Conservation (phyloP, 257 asterid species). For the Nicotiana otophora region DNA sequence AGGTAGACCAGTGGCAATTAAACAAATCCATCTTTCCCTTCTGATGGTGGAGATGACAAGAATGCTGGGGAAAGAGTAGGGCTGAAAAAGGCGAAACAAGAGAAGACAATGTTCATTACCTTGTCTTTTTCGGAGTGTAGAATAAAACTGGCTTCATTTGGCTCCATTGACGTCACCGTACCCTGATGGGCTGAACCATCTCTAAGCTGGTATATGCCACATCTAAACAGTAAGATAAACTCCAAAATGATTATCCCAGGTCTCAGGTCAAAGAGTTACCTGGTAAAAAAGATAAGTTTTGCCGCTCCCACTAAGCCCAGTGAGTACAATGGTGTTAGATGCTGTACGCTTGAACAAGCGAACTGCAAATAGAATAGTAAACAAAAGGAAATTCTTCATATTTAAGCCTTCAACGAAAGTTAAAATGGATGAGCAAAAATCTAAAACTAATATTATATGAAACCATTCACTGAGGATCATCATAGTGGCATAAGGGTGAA, state of each 20-base stretch:
- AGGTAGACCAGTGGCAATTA: neutral
- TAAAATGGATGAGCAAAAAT: neutral
- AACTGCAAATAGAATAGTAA: neutral
- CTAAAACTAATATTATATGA: neutral
- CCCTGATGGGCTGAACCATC: conserved; percentile 88
- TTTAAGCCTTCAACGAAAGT: neutral
- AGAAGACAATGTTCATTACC: conserved; percentile 29
- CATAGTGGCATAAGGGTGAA: neutral
- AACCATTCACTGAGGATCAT: neutral
- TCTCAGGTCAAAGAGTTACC: conserved; percentile 8
- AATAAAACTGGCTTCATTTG: conserved; percentile 61
- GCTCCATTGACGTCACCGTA: conserved; percentile 90
- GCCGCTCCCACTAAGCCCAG: conserved; percentile 23
- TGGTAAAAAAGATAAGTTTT: conserved; percentile 21
- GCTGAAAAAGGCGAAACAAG: neutral
- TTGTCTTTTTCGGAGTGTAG: conserved; percentile 61
- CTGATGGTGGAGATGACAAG: neutral
- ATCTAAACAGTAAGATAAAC: neutral
- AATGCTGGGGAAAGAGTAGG: neutral
- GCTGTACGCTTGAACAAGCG: conserved; percentile 2
- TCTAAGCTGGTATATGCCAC: conserved; percentile 46
- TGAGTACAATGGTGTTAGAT: conserved; percentile 22
- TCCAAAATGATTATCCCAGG: neutral
- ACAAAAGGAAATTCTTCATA: neutral
- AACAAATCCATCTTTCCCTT: neutral